Evolutionary conservation across 1,284 basidiomycete species (phyloP), one percentile per base, ranked within the genome.

Genomic region (Schizophyllum commune): DNA sequence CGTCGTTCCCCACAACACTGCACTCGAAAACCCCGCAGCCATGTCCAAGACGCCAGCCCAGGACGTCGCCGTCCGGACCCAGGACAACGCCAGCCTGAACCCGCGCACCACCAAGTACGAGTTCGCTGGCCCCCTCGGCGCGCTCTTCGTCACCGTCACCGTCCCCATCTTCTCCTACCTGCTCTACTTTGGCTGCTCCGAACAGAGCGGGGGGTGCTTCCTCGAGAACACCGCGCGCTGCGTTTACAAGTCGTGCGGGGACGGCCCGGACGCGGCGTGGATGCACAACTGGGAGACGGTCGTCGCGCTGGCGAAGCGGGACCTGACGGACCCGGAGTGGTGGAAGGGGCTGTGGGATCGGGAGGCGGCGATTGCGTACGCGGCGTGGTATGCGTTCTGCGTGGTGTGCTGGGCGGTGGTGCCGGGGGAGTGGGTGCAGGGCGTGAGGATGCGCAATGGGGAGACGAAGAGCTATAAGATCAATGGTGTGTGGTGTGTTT

Each of bases 311-410:
- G 39, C 17, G 39, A 47, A 47, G 39, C 67, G 74, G 20, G 73
- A 85, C 0, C 67, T 91, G n/a, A 74, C 79, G 2, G 72, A 76
- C 63, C 68, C 74, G 2, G 70, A 76, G 11, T 93, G 84, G 82
- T 92, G 89, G 89, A 77, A 74, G 60, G 73, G 78, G 34, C 80
- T 97, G 7, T 95, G 89, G 84, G 94, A 98, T 70, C 9, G 3
- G 39, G 39, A 47, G 17, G 39, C 39, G 39, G 39, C 39, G 13
- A 9, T 47, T 47, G 39, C 53, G 19, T 99, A 98, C 76, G 73
- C 90, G 59, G 91, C 73, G 0, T 99, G 96, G 96, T 98, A 98
- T 74, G 76, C 84, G 17, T 99, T 91, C 75, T 89, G 85, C 65
- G 84, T 98, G 53, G 73, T 85, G 1, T 83, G 92, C 8, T 98